Percentiles rank a stretch among this genome's conserved stretches.
Evolutionary conservation across 768 basidiomycete species (phyloP).

Genomic region (Suillus bovinus): DNA sequence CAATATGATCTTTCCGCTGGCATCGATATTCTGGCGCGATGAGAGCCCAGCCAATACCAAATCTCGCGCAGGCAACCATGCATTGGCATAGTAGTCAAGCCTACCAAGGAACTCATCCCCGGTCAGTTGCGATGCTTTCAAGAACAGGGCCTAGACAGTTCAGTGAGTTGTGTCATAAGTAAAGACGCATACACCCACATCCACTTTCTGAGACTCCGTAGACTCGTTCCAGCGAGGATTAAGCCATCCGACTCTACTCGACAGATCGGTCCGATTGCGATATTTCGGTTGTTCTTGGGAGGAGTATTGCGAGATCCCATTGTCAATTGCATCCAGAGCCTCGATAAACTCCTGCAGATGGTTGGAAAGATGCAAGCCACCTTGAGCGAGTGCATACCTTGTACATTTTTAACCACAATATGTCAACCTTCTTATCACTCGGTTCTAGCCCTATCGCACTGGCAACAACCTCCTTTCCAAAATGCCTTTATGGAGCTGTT

Average conservation of each 20-base stretch:
- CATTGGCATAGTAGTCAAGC: constrained; percentile 79
- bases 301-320: constrained; percentile 85
- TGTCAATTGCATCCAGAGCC: constrained; percentile 93
- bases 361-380: constrained; percentile 6
- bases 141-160: constrained; percentile 61
- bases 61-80: constrained; percentile 92
- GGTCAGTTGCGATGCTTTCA: constrained; percentile 75
- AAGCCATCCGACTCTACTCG: constrained; percentile 76
- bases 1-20: constrained; percentile 74
- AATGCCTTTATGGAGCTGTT: constrained; percentile 57
- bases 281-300: constrained; percentile 68
- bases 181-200: constrained; percentile 53
- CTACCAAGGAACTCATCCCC: constrained; percentile 83
- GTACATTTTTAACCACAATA: constrained; percentile 89
- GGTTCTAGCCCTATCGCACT: constrained; percentile 48
- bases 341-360: constrained; percentile 82
- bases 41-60: constrained; percentile 65
- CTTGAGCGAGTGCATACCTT: constrained; percentile 43
- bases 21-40: constrained; percentile 59
- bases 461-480: constrained; percentile 84
- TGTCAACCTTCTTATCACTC: constrained; percentile 65
- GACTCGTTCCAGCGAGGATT: constrained; percentile 94
- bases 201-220: constrained; percentile 59
- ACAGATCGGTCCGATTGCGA: constrained; percentile 77
- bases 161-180: constrained; percentile 13